Conservation (phyloP, 1,284 basidiomycete species). For the Ganoderma sinense region DNA sequence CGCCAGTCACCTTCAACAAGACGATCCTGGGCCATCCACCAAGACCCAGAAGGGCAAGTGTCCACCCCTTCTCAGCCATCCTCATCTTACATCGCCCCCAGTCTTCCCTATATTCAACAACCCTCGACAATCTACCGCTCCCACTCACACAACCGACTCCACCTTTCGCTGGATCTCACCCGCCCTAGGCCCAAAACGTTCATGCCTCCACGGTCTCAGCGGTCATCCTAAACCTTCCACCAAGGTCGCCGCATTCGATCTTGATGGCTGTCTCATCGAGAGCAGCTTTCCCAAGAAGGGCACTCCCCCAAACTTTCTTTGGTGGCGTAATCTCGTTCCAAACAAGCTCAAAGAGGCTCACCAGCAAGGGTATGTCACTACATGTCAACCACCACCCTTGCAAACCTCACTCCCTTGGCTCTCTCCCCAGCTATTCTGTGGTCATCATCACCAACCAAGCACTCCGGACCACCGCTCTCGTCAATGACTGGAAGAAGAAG, state of each 20-base stretch:
- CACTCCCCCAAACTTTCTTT: slow-evolving; percentile 68
- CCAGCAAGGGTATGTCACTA: slow-evolving; percentile 61
- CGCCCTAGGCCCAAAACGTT: slow-evolving; percentile 56
- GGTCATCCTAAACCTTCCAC: slow-evolving; percentile 53
- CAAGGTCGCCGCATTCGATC: slow-evolving; percentile 84
- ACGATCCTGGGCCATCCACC: slow-evolving; percentile 10
- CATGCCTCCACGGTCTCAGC: slow-evolving; percentile 72
- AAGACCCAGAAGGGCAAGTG: slow-evolving; percentile 29
- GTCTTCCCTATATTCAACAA: slow-evolving; percentile 21
- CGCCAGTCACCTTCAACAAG: slow-evolving; percentile 11
- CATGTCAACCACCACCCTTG: too few relatives aligned
- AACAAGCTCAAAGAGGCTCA: slow-evolving; percentile 66
- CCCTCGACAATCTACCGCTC: slow-evolving; percentile 2
- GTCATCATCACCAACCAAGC: slow-evolving; percentile 86
- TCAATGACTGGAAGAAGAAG: slow-evolving; percentile 78
- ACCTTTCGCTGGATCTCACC: slow-evolving; percentile 67
- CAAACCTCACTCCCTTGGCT: not conserved
- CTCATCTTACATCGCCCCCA: not conserved
- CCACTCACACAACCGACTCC: slow-evolving; percentile 7
- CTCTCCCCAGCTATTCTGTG: slow-evolving; percentile 65
- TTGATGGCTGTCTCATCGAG: slow-evolving; percentile 89
- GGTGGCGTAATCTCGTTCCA: slow-evolving; percentile 80
- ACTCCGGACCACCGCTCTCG: slow-evolving; percentile 53
- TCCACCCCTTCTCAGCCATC: not conserved
- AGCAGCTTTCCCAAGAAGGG: slow-evolving; percentile 57